Evolutionary conservation across 192 early-diverging fungal species (phyloP), one percentile per base, ranked within the genome.

Genomic region (Lobosporangium transversale): DNA sequence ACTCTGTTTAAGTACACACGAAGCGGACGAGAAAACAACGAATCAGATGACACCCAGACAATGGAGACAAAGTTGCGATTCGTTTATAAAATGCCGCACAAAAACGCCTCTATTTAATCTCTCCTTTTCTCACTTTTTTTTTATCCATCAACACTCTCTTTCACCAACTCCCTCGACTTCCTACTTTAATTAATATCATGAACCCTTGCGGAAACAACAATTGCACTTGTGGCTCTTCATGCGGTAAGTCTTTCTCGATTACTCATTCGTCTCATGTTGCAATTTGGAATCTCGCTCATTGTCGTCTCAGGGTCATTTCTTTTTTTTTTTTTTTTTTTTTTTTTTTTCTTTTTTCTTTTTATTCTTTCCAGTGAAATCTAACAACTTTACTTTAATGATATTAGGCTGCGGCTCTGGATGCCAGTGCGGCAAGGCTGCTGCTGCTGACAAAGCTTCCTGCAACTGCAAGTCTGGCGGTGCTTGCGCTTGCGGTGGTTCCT

Each of bases 191-290:
- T n/a, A n/a, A n/a, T 15, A 64, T n/a, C 42, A 75, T 66, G 71
- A 66, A 75, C 71, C 71, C 71, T 63, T 75, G 71, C 58, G 71
- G 71, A 66, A 75, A 75, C 63, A 47, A 51, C 58, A 57, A 56
- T 75, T 75, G 71, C 71, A 66, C 71, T 58, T 75, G 71, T 45
- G 71, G 71, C 31, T 29, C 71, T 58, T 45, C 48, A 24, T 75
- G 71, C 57, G 63, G 71, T 75, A 61, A 49, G 71, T 65, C 5
- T 10, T 12, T 40, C 53, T 33, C 2, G 10, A 30, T n/a, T 30
- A 9, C 30, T 61, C 26, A 10, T 54, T 37, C 47, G 8, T 37
- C 24, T 37, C 5, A n/a, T 12, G 15, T 40, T 24, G 37, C 33
- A 17, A 26, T 21, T 33, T 33, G 6, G 52, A 2, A 8, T 9